Evolutionary conservation across 306 rosid genomes (phyloP).

Genomic region (Echinosophora koreensis): DNA sequence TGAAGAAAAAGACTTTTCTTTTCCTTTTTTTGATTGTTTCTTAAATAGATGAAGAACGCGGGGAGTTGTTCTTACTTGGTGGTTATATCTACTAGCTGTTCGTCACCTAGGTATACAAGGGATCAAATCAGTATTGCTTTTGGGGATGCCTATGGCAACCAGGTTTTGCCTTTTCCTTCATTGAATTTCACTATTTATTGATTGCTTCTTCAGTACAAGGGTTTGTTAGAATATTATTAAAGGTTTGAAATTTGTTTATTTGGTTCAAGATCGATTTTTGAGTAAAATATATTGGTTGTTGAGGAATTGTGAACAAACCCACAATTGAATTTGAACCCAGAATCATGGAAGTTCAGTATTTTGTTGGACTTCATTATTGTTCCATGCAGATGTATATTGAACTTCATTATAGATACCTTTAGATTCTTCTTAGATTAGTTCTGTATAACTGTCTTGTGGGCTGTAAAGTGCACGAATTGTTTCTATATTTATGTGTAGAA

Average conservation of each 20-base stretch:
- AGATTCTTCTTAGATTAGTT: constrained; percentile 1
- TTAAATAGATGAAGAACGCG: constrained; percentile 49
- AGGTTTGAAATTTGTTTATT: constrained; percentile 14
- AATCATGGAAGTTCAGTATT: constrained; percentile 1
- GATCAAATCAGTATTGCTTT: constrained; percentile 87
- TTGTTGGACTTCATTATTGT: neutral
- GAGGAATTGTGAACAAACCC: constrained; percentile 24
- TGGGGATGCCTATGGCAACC: constrained; percentile 89
- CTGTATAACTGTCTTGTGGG: neutral
- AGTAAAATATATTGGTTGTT: neutral
- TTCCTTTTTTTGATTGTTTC: neutral
- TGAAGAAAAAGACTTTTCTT: neutral
- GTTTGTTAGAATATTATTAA: neutral
- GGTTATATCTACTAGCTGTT: constrained; percentile 79
- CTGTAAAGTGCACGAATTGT: neutral
- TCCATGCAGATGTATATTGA: neutral
- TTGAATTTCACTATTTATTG: neutral
- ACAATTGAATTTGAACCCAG: constrained; percentile 12
- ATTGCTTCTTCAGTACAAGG: constrained; percentile 15
- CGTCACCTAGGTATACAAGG: constrained; percentile 67
- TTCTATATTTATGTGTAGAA: constrained; percentile 12
- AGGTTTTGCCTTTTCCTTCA: constrained; percentile 57
- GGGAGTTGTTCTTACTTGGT: constrained; percentile 71
- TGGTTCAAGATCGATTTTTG: constrained; percentile 1
- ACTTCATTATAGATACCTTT: constrained; percentile 18